A percentile compares a stretch with the other conserved stretches of the same genome.
Evolutionary conservation across 768 basidiomycete species (phyloP).

Genomic region (Pilatotrama ljubarskyi): DNA sequence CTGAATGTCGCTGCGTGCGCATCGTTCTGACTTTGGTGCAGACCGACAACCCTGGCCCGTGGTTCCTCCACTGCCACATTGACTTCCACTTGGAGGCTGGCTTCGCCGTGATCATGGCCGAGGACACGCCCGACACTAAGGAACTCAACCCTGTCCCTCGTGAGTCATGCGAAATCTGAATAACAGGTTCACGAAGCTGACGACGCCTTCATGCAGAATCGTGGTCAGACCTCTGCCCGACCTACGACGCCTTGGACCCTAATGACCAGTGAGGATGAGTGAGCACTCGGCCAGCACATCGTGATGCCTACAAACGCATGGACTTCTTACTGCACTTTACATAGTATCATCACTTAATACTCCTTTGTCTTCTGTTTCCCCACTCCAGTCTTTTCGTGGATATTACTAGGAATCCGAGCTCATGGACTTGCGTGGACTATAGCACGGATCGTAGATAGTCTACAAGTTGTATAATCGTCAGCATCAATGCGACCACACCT

Average conservation of each 20-base stretch:
- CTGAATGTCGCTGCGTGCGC: background rate
- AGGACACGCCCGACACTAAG: conserved; percentile 31
- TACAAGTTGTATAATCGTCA: background rate
- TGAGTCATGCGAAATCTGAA: conserved; percentile 3
- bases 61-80: conserved; percentile 83
- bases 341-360: background rate
- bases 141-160: conserved; percentile 19
- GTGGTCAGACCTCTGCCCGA: conserved; percentile 16
- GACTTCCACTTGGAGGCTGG: conserved; percentile 72
- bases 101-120: conserved; percentile 44
- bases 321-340: background rate
- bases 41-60: conserved; percentile 88
- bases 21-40: background rate
- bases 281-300: background rate
- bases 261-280: conserved; percentile 11
- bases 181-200: too few relatives aligned
- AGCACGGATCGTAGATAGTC: background rate
- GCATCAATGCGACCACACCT: background rate
- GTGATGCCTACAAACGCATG: background rate
- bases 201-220: background rate
- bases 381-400: background rate
- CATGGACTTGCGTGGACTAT: background rate
- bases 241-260: conserved; percentile 9
- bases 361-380: background rate
- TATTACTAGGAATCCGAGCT: background rate